Evolutionary conservation across 345 rosid species (phyloP).

Genomic region (Eucalyptus guilfoylei): DNA sequence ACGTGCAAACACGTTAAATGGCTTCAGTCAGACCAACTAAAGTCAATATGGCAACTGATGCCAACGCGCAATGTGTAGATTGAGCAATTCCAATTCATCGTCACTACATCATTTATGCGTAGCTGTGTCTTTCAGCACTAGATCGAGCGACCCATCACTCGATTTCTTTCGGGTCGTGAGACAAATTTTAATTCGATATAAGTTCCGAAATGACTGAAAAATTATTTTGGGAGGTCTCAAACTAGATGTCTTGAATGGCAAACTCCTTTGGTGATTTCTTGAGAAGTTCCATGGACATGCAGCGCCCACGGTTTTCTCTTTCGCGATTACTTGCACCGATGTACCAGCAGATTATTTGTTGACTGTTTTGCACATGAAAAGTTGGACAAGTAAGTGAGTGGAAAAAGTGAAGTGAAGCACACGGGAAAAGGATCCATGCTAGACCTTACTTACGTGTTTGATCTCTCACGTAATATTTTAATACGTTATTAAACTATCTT

Average conservation of each 20-base stretch:
- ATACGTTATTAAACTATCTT: not conserved
- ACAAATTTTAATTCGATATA: not conserved
- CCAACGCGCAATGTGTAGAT: not conserved
- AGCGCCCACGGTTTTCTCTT: not conserved
- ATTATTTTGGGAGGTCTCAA: not conserved
- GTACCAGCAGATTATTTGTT: not conserved
- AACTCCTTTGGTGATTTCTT: not conserved
- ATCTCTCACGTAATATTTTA: not conserved
- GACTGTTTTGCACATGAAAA: not conserved
- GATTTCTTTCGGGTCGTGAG: not conserved
- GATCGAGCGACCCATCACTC: accelerated
- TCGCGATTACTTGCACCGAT: not conserved
- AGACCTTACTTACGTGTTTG: not conserved
- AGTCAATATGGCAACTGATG: not conserved
- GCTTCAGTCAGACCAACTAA: not conserved
- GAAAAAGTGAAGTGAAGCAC: not conserved
- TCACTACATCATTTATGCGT: not conserved
- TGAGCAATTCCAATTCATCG: not conserved
- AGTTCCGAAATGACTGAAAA: not conserved
- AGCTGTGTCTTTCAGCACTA: not conserved
- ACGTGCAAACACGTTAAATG: not conserved
- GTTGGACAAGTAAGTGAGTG: not conserved
- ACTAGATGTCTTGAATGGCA: not conserved
- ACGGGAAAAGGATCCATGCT: not conserved
- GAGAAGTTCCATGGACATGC: not conserved